Conservation (phyloP, 768 basidiomycete species). For the Filobasidium wieringae region DNA sequence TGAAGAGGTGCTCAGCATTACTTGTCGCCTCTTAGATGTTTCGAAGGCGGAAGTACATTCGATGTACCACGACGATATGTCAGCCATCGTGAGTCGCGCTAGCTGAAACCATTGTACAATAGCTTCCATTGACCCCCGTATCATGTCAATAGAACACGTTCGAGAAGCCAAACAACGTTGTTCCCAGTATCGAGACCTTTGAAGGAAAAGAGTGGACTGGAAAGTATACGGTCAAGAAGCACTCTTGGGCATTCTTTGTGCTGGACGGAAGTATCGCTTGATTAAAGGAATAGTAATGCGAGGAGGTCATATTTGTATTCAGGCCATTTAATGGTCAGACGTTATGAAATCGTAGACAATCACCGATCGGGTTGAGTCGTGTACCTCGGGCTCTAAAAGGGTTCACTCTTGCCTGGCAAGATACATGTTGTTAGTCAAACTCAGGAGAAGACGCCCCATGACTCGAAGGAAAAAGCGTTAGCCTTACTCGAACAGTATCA, state of each 20-base stretch:
- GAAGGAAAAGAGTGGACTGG: slow-evolving; percentile 14
- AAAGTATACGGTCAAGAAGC: slow-evolving; percentile 21
- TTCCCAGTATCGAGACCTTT: slow-evolving; percentile 16
- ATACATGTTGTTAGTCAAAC: no score
- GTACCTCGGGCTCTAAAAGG: no score
- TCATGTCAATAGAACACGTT: slow-evolving; percentile 28
- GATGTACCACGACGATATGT: slow-evolving; percentile 46
- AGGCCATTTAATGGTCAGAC: no score
- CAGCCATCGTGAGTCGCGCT: slow-evolving; percentile 21
- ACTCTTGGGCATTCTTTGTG: slow-evolving; percentile 35
- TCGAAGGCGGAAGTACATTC: slow-evolving; percentile 44
- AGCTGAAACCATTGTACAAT: not conserved
- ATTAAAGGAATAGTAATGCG: no score
- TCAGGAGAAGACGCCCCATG: no score
- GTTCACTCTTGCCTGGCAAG: no score
- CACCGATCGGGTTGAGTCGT: no score
- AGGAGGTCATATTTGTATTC: no score
- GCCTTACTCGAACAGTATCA: no score
- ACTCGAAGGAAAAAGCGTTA: no score
- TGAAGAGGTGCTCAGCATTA: not conserved
- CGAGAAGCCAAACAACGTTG: slow-evolving; percentile 27
- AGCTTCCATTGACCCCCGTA: not conserved
- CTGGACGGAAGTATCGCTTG: slow-evolving; percentile 18
- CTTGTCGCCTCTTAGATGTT: slow-evolving; percentile 41
- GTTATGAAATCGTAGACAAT: no score